Evolutionary conservation across 2,329 filamentous ascomycete genomes (phyloP).

Genomic region (Hypoxylon sp.): DNA sequence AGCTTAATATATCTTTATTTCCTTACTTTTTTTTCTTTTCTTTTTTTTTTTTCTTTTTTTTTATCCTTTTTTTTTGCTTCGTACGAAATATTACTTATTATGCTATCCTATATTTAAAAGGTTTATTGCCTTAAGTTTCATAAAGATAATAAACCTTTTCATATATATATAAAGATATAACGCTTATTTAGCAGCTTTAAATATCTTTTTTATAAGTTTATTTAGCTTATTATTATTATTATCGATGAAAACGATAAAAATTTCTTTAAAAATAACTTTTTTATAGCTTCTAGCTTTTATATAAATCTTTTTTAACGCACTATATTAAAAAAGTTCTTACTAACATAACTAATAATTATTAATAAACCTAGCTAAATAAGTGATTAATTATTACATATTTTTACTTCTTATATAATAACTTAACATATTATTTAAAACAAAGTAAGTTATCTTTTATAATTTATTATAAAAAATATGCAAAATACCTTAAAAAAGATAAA

Average conservation of each 20-base stretch:
- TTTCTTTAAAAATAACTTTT: neutral
- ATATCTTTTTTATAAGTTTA: no score
- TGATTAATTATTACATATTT: neutral
- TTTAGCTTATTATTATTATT: neutral
- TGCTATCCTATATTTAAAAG: neutral
- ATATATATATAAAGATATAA: no score
- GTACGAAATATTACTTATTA: no score
- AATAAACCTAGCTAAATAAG: neutral
- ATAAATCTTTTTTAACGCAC: no score
- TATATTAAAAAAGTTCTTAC: neutral
- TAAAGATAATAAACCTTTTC: no score
- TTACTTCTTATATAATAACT: neutral
- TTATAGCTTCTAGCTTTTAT: neutral
- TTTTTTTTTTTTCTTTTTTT: neutral
- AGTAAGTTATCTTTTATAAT: neutral
- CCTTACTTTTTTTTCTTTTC: neutral
- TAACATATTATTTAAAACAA: neutral
- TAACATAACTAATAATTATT: neutral
- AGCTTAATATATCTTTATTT: neutral
- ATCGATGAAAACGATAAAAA: neutral
- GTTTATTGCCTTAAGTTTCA: neutral
- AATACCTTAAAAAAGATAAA: no score
- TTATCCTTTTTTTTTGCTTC: neutral
- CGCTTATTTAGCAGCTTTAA: no score
- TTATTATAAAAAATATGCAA: neutral